These are phyloP conservation scores for Macrolepiota fuliginosa DNA, from an alignment of 768 basidiomycete species.

Conservation along the genomic window DNA sequence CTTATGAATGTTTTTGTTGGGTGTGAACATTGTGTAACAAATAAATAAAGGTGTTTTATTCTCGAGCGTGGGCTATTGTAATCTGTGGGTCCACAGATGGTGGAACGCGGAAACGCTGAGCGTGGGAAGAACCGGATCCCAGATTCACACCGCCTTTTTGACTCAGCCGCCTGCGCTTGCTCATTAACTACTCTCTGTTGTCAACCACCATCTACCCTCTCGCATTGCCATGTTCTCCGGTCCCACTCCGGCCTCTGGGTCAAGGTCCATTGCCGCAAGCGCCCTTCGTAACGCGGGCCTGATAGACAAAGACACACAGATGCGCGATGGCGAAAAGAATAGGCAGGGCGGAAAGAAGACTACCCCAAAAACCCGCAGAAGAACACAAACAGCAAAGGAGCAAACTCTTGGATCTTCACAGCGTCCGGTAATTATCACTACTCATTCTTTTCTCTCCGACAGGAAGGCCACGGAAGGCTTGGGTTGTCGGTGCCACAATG, in stretches of 20 bases:
- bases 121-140: slow-evolving; percentile 23
- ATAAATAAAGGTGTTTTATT: neutral
- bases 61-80: neutral
- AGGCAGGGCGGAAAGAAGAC: slow-evolving; percentile 76
- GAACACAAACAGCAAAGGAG: slow-evolving; percentile 61
- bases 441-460: slow-evolving; percentile 28
- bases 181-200: slow-evolving; percentile 13
- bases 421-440: slow-evolving; percentile 68
- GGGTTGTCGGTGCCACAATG: slow-evolving; percentile 16
- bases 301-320: slow-evolving; percentile 71
- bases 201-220: slow-evolving; percentile 11
- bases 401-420: slow-evolving; percentile 37
- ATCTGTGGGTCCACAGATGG: neutral
- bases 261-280: slow-evolving; percentile 55
- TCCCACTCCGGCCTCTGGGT: slow-evolving; percentile 55
- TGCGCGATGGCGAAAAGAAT: slow-evolving; percentile 63
- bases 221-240: slow-evolving; percentile 51
- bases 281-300: slow-evolving; percentile 72
- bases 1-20: neutral
- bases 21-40: neutral
- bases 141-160: slow-evolving; percentile 27
- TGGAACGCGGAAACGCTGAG: slow-evolving; percentile 5
- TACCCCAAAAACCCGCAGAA: slow-evolving; percentile 58
- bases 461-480: slow-evolving; percentile 23
- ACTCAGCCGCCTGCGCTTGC: slow-evolving; percentile 28